These are phyloP conservation scores for Alternaria viburni DNA, from an alignment of 2,329 filamentous ascomycete species.

Conservation along the genomic window DNA sequence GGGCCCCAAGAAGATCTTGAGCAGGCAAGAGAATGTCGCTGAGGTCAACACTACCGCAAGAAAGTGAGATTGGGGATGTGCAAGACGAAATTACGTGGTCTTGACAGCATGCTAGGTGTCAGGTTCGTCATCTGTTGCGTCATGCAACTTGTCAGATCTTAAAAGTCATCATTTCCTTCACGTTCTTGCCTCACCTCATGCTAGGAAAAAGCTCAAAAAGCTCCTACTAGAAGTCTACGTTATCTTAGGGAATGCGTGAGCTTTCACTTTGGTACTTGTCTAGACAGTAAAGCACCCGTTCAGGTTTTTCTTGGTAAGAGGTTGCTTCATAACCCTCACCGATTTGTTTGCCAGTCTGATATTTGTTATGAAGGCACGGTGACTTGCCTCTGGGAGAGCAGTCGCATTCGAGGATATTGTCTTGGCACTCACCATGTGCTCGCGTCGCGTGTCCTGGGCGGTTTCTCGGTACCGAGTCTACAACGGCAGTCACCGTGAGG, in stretches of 20 bases:
- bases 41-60: neutral
- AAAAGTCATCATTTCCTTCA: neutral
- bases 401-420: neutral
- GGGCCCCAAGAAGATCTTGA: conserved; percentile 37
- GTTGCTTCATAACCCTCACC: neutral
- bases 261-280: too few relatives aligned
- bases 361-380: neutral
- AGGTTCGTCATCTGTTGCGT: neutral
- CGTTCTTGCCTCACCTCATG: neutral
- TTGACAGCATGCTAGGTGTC: neutral
- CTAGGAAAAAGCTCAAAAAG: too few relatives aligned
- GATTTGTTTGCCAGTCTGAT: neutral
- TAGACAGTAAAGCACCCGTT: too few relatives aligned
- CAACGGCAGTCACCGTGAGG: neutral
- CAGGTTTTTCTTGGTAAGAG: neutral
- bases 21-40: conserved; percentile 21
- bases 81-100: neutral
- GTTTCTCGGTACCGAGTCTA: neutral
- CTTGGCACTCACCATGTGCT: neutral
- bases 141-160: neutral
- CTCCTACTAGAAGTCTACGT: too few relatives aligned
- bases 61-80: neutral
- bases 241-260: too few relatives aligned
- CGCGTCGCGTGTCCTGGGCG: neutral
- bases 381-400: neutral